Evolutionary conservation across 495 filamentous ascomycete genomes (phyloP).

Genomic region (Neurospora terricola): DNA sequence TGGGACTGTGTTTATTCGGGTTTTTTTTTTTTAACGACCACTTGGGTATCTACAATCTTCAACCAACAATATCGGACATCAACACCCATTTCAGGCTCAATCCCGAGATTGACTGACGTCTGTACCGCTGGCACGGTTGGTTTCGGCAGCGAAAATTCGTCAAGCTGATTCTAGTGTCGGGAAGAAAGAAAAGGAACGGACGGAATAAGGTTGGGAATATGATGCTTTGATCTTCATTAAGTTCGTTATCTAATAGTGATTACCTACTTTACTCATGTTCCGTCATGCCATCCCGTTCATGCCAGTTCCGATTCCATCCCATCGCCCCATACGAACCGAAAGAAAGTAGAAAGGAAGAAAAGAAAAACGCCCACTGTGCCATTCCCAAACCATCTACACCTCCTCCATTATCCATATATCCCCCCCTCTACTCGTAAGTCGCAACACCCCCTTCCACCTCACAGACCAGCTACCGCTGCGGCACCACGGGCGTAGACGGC

Average conservation of each 20-base stretch:
- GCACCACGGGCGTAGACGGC: slow-evolving; percentile 55
- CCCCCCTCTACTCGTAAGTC: neutral
- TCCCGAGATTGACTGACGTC: no score
- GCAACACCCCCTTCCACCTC: neutral
- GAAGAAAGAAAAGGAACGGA: neutral
- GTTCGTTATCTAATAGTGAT: neutral
- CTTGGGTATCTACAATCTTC: no score
- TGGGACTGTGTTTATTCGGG: no score
- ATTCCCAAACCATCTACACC: neutral
- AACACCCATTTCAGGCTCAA: no score
- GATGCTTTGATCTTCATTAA: neutral
- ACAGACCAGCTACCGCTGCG: slow-evolving; percentile 18
- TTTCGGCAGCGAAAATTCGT: neutral
- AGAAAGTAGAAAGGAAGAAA: neutral
- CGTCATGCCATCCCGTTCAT: neutral
- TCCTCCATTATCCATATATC: neutral
- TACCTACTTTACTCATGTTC: neutral
- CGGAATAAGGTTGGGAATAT: neutral
- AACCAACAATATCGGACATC: no score
- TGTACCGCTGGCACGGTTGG: no score
- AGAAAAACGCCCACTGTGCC: neutral
- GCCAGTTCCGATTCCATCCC: neutral
- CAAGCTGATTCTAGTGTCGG: neutral
- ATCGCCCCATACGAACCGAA: neutral
- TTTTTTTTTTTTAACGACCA: no score